A percentile compares a stretch with the other conserved stretches of the same genome.
Conservation (phyloP, 306 rosid species). For the Pyrus betulifolia region DNA sequence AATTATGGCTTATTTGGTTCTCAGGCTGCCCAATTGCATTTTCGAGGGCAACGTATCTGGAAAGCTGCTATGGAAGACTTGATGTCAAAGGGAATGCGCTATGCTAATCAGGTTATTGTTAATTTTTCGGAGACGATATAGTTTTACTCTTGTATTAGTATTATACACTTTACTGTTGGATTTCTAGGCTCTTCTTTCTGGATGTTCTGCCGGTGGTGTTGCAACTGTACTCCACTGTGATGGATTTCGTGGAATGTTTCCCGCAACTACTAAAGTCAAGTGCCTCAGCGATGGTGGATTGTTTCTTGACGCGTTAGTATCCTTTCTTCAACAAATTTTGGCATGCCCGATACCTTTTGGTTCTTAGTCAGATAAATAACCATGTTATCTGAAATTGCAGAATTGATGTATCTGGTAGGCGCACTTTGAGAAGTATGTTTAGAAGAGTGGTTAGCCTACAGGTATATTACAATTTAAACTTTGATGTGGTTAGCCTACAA, state of each 20-base stretch:
- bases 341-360: neutral
- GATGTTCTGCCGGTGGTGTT: conserved; percentile 93
- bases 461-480: conserved; percentile 34
- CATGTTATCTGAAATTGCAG: conserved; percentile 24
- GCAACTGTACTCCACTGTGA: conserved; percentile 87
- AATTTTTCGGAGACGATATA: neutral
- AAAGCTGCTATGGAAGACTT: conserved; percentile 81
- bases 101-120: conserved; percentile 62
- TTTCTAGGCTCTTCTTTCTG: conserved; percentile 83
- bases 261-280: conserved; percentile 61
- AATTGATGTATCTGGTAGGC: conserved; percentile 59
- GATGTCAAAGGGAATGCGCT: conserved; percentile 75
- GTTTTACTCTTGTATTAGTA: neutral
- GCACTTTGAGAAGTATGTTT: conserved; percentile 49
- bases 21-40: conserved; percentile 64
- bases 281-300: conserved; percentile 96
- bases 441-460: conserved; percentile 63
- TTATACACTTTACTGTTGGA: neutral
- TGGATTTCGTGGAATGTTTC: conserved; percentile 52
- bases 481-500: conserved; percentile 56
- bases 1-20: neutral
- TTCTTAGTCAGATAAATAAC: neutral
- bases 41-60: conserved; percentile 85
- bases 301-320: conserved; percentile 72
- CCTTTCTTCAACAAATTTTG: neutral